Conservation (phyloP, 1,284 basidiomycete genomes). For the Papiliotrema flavescens region DNA sequence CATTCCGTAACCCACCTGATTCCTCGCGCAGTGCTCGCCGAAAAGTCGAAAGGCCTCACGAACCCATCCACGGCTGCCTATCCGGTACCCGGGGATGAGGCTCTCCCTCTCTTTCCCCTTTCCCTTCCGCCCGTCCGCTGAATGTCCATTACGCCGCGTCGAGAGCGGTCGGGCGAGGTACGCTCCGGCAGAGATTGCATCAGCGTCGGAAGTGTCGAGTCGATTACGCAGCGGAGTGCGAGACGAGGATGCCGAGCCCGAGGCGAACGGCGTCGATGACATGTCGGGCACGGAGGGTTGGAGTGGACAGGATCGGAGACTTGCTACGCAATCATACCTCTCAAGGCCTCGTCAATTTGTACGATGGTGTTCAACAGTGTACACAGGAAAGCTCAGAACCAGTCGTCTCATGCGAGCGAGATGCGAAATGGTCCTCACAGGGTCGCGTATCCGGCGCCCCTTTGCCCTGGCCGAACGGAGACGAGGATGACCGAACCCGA, state of each 20-base stretch:
- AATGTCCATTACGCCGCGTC: background rate
- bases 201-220: background rate
- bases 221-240: background rate
- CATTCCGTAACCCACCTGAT: conserved; percentile 35
- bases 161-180: background rate
- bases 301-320: background rate
- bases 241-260: background rate
- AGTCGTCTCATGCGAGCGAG: no score
- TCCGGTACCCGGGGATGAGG: background rate
- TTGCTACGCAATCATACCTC: no score
- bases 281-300: no score
- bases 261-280: no score
- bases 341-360: no score
- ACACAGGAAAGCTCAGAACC: no score
- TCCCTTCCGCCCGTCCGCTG: background rate
- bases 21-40: conserved; percentile 48
- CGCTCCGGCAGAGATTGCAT: background rate
- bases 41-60: conserved; percentile 40
- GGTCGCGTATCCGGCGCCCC: no score
- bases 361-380: no score
- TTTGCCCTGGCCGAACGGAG: no score
- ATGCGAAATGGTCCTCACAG: no score
- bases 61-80: conserved; percentile 26
- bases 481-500: no score
- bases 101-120: background rate